phyloP scores from a whole-genome alignment of 2,329 filamentous ascomycete genomes.

The Rutstroemia sp. region DNA sequence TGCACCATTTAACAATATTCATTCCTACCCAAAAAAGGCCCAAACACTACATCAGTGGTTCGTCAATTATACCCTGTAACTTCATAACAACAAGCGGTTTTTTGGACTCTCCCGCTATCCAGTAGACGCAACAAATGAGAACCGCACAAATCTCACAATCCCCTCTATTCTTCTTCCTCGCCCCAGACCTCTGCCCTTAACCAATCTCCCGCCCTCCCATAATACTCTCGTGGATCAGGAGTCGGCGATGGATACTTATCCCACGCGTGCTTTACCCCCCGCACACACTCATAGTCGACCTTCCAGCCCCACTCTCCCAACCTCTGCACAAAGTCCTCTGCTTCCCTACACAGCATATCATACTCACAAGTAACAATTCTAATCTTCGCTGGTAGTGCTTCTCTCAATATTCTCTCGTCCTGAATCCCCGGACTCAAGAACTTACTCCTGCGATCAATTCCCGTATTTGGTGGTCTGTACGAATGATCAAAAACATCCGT shows the following conservation, averaged over 20 bases:
- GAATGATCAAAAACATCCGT: constrained; percentile 13
- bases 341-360: constrained; percentile 19
- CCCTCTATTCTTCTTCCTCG: background rate
- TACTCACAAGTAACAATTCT: constrained; percentile 20
- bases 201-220: constrained; percentile 3
- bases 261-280: constrained; percentile 20
- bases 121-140: too few species aligned
- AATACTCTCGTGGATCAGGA: constrained; percentile 2
- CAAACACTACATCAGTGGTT: too few species aligned
- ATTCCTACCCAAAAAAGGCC: too few species aligned
- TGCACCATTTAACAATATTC: too few species aligned
- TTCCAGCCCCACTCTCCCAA: constrained; percentile 17
- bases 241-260: constrained; percentile 14
- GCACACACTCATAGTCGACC: constrained; percentile 17
- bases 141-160: too few species aligned
- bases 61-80: too few species aligned
- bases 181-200: constrained; percentile 1
- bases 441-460: constrained; percentile 8
- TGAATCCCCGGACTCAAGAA: constrained; percentile 14
- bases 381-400: constrained; percentile 15
- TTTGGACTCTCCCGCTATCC: too few species aligned
- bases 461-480: constrained; percentile 12
- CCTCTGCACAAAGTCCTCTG: constrained; percentile 17
- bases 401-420: constrained; percentile 13
- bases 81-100: too few species aligned